Conservation (phyloP, 2,329 filamentous ascomycete genomes). For the Ascomycota sp. region DNA sequence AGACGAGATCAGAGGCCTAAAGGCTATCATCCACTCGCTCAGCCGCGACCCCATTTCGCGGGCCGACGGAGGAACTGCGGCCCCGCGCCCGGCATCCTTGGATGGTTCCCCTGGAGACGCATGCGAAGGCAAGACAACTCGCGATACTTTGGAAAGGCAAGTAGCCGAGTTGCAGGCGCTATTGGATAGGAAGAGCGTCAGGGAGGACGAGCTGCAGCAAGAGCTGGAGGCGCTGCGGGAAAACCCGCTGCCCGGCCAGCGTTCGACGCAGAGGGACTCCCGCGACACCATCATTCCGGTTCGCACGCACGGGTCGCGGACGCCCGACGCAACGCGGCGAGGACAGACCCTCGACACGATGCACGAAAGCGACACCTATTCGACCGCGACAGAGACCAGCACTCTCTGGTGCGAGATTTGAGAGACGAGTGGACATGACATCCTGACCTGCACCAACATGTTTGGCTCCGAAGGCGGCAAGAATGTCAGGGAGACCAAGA, state of each 20-base stretch:
- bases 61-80: slow-evolving; percentile 12
- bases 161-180: slow-evolving; percentile 54
- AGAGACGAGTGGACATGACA: slow-evolving; percentile 77
- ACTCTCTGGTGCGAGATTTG: slow-evolving; percentile 87
- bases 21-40: slow-evolving; percentile 91
- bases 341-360: slow-evolving; percentile 40
- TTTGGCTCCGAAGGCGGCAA: slow-evolving; percentile 30
- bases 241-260: slow-evolving; percentile 15
- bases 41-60: slow-evolving; percentile 48
- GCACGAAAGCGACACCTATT: slow-evolving; percentile 47
- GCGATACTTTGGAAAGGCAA: slow-evolving; percentile 55
- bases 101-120: slow-evolving; percentile 8
- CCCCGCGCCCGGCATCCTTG: slow-evolving; percentile 12
- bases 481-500: slow-evolving; percentile 10
- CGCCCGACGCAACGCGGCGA: slow-evolving; percentile 25
- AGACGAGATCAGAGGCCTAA: slow-evolving; percentile 88
- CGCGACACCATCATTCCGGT: slow-evolving; percentile 40
- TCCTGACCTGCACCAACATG: slow-evolving; percentile 83
- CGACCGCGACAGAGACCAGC: slow-evolving; percentile 48
- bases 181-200: slow-evolving; percentile 46
- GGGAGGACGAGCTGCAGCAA: slow-evolving; percentile 70
- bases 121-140: slow-evolving; percentile 11
- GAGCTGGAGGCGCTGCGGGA: slow-evolving; percentile 46
- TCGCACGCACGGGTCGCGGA: slow-evolving; percentile 23
- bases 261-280: slow-evolving; percentile 40